phyloP scores from a whole-genome alignment of 1,139 yeast genomes.

The Wickerhamomyces sp. region DNA sequence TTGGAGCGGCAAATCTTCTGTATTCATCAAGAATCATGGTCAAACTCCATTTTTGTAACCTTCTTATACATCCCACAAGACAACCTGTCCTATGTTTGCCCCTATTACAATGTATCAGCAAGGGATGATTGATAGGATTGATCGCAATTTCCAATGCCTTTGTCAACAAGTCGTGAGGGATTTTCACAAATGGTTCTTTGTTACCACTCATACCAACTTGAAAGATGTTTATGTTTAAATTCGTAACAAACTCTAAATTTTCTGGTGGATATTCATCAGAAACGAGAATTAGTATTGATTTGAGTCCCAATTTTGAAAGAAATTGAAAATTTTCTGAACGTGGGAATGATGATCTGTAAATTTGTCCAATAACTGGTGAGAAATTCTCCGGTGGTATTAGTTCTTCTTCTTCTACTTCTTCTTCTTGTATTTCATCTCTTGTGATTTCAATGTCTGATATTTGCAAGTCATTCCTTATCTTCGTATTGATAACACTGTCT shows the following conservation, averaged over 20 bases:
- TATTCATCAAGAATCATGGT: constrained; percentile 94
- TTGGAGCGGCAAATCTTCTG: constrained; percentile 89
- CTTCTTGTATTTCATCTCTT: constrained; percentile 1
- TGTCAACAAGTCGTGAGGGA: constrained; percentile 72
- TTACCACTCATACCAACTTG: constrained; percentile 95
- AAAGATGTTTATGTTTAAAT: constrained; percentile 60
- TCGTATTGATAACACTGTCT: not conserved
- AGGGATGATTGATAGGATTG: constrained; percentile 83
- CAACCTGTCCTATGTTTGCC: constrained; percentile 98
- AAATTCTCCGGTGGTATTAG: constrained; percentile 87
- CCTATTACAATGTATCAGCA: constrained; percentile 88
- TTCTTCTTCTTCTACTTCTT: constrained; percentile 8
- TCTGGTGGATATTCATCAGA: constrained; percentile 89
- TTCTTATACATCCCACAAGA: constrained; percentile 83
- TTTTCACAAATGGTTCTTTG: constrained; percentile 88
- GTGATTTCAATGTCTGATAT: not conserved
- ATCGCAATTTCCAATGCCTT: constrained; percentile 77
- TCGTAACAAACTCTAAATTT: constrained; percentile 56
- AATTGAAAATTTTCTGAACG: constrained; percentile 75
- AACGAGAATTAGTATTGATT: constrained; percentile 74
- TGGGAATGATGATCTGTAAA: constrained; percentile 89
- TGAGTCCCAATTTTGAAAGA: constrained; percentile 54
- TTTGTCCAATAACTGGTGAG: constrained; percentile 71
- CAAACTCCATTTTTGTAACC: constrained; percentile 87
- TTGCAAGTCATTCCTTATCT: constrained; percentile 2